Evolutionary conservation across 371 early-diverging fungal species (phyloP).

Genomic region (Sporodiniella umbellata): DNA sequence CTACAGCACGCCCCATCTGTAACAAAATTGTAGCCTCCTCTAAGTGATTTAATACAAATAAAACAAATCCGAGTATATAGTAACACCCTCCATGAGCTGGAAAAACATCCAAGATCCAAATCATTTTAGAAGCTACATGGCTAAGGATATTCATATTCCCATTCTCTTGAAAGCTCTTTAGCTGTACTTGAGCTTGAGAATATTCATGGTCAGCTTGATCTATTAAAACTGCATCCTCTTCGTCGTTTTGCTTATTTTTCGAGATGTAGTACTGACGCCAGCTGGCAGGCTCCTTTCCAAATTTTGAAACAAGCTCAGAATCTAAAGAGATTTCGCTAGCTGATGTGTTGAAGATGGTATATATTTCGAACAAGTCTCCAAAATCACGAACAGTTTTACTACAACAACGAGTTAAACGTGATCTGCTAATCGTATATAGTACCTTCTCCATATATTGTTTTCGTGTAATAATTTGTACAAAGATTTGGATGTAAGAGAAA

Average conservation of each 20-base stretch:
- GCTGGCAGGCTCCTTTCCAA: constrained; percentile 32
- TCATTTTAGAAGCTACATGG: constrained; percentile 45
- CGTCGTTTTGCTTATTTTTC: constrained; percentile 25
- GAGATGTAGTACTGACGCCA: constrained; percentile 43
- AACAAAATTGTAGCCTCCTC: constrained; percentile 45
- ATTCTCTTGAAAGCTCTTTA: constrained; percentile 37
- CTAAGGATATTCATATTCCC: constrained; percentile 38
- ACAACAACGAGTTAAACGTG: no score
- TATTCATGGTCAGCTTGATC: constrained; percentile 44
- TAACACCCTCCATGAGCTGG: constrained; percentile 57
- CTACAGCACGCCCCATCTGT: constrained; percentile 47
- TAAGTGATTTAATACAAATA: constrained; percentile 49
- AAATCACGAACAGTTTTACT: constrained; percentile 50
- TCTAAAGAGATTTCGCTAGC: constrained; percentile 39
- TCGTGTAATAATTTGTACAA: constrained; percentile 17
- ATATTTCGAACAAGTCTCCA: constrained; percentile 49
- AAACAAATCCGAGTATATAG: constrained; percentile 46
- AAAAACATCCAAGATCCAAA: constrained; percentile 47
- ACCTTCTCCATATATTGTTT: constrained; percentile 25
- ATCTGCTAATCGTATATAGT: no score
- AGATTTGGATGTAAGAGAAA: constrained; percentile 18
- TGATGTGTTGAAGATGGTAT: constrained; percentile 40
- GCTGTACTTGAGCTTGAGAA: constrained; percentile 31
- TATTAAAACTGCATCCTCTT: constrained; percentile 32
- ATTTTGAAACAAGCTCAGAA: constrained; percentile 21